Base-by-base conservation (phyloP, 2,329 filamentous ascomycete genomes). In the Neofusicoccum ribis region DNA sequence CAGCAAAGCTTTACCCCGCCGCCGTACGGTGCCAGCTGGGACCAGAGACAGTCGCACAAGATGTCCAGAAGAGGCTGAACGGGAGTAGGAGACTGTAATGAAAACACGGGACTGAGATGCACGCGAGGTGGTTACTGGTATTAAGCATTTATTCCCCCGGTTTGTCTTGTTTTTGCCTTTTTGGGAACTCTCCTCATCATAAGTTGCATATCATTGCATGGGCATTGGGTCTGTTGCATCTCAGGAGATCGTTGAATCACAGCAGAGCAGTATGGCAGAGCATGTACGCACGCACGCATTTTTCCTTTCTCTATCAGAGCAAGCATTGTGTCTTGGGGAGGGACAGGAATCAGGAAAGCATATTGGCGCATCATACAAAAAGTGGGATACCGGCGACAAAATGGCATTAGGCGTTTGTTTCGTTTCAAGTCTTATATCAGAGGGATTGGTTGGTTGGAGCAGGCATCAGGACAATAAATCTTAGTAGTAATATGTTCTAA, bases 11-110 rank as follows among this genome's bases (percentile, higher is more conserved):
- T 64, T 34, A 56, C 61, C 9, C 61, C 61, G 39, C 61, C 20
- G 43, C 51, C 63, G 34, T 64, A 64, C 34, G 63, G 63, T 43
- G 63, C 63, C 17, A 39, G 31, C n/a, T 64, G 63, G 63, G 63
- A 64, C 20, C 51, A 54, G 34, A 58, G 47, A 43, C 51, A 64
- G 52, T 43, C 51, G 15, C 44, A 46, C 12, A 56, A 37, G 34
- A 43, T 41, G 44, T 36, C 56, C 4, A 37, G 56, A 12, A 47
- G 56, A 23, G 27, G 56, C 17, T 60, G n/a, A 60, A 20, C 5
- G 15, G 5, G 20, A 50, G 17, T 12, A 14, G n/a, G 46, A 37
- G 14, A 46, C 39, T 9, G 44, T 62, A 34, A 50, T 27, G 17
- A 31, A 31, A 31, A 31, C 5, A 31, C 27, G 17, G 27, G 23